Base-by-base conservation (phyloP, 1,284 basidiomycete genomes). In the Pascua sp. region DNA sequence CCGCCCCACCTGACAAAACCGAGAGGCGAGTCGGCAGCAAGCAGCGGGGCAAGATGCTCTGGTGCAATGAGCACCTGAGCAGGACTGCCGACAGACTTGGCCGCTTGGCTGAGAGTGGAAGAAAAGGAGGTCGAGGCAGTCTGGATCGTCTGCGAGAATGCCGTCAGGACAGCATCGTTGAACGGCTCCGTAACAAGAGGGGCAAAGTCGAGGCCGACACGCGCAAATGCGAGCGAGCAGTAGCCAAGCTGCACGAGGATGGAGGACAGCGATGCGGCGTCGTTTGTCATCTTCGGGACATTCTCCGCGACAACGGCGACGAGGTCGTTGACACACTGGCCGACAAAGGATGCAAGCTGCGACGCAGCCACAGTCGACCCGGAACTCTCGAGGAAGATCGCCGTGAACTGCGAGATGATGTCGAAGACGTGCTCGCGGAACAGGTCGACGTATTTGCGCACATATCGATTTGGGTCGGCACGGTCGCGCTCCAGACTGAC, bases 371-470 rank as follows among this genome's bases (percentile, higher is more conserved):
- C 38, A 5, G 58, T 37, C 4, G 64, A 49, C 5, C 54, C 15
- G 44, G 68, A 56, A 5, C 77, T 67, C 60, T 90, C 88, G 50
- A 93, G 83, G 76, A 98, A 97, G 60, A 97, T 91, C 42, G 91
- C 86, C 2, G 86, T 84, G 67, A 87, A 96, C 73, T 96, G 92
- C 15, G 87, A 88, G 63, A 95, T 83, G 65, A 94, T 86, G 72
- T 98, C 93, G 75, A 93, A 89, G 24, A 93, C 87, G 53, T 90
- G 86, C 76, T 97, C 93, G 49, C 93, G 82, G 87, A 93, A 97
- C 9, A 87, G 78, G 69, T 96, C 94, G 64, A 95, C 85, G 77
- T 93, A 94, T 67, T 85, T 85, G 67, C 90, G 87, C 56, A 94
- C 80, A 76, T 87, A 92, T 44, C 87, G 79, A 36, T 87, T 83